Evolutionary conservation across 2,329 filamentous ascomycete genomes (phyloP).

Genomic region (Calonectria pseudoreteaudii): DNA sequence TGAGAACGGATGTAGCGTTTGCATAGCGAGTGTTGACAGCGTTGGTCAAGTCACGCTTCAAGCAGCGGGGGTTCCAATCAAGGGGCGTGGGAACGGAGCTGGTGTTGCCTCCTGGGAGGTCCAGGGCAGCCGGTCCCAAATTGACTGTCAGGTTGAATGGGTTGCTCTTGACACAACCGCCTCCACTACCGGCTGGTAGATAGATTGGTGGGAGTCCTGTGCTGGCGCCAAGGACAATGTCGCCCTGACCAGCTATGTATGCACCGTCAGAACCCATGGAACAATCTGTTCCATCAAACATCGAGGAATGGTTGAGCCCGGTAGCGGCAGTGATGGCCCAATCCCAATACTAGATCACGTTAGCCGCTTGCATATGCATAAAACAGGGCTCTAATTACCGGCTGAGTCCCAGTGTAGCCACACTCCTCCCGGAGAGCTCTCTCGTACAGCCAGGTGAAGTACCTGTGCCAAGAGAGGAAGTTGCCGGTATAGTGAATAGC

Average conservation of each 20-base stretch:
- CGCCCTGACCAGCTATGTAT: slow-evolving; percentile 22
- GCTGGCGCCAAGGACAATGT: slow-evolving; percentile 40
- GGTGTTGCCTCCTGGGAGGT: slow-evolving; percentile 41
- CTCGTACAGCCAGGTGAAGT: slow-evolving; percentile 49
- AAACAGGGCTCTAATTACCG: slow-evolving; percentile 37
- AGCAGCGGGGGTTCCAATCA: slow-evolving; percentile 56
- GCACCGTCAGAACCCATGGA: slow-evolving; percentile 41
- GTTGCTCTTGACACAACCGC: slow-evolving; percentile 65
- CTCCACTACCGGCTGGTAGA: slow-evolving; percentile 62
- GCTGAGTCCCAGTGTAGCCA: slow-evolving; percentile 54
- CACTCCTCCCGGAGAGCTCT: slow-evolving; percentile 47
- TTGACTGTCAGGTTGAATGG: slow-evolving; percentile 60
- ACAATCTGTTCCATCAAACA: slow-evolving; percentile 62
- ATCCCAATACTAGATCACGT: slow-evolving; percentile 56
- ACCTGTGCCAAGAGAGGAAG: slow-evolving; percentile 48
- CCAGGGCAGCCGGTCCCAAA: slow-evolving; percentile 51
- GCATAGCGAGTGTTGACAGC: slow-evolving; percentile 39
- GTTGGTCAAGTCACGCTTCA: slow-evolving; percentile 52
- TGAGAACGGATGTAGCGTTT: slow-evolving; percentile 45
- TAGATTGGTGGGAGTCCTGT: slow-evolving; percentile 31
- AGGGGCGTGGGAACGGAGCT: slow-evolving; percentile 40
- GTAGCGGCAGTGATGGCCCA: slow-evolving; percentile 54
- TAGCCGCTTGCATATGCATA: neutral
- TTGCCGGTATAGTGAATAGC: slow-evolving; percentile 55
- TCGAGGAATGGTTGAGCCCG: slow-evolving; percentile 53